These are phyloP conservation scores for Isatis tinctoria DNA, from an alignment of 345 rosid genomes.

Conservation along the genomic window DNA sequence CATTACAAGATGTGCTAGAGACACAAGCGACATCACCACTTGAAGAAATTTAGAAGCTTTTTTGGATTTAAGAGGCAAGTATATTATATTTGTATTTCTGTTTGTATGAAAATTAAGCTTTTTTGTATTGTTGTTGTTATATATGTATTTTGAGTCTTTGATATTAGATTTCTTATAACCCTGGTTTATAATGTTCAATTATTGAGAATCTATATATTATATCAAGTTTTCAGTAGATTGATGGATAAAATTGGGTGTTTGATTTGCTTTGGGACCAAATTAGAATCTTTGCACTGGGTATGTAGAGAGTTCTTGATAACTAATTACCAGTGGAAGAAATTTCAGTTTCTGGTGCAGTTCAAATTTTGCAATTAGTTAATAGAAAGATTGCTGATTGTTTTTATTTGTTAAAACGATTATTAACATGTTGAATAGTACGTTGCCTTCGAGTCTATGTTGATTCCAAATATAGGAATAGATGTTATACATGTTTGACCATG, in stretches of 20 bases:
- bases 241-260: background rate
- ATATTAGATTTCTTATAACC: background rate
- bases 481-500: background rate
- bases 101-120: background rate
- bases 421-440: background rate
- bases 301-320: background rate
- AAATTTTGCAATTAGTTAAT: background rate
- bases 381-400: too few relatives aligned
- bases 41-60: conserved; percentile 27
- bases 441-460: background rate
- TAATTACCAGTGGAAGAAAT: background rate
- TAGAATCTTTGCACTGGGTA: background rate
- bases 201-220: conserved; percentile 11
- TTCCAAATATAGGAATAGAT: background rate
- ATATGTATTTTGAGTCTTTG: background rate
- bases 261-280: background rate
- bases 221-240: background rate
- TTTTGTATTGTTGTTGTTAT: conserved; percentile 23
- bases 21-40: conserved; percentile 36
- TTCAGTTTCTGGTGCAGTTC: background rate
- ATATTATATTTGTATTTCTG: background rate
- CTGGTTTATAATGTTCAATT: background rate
- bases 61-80: conserved; percentile 9
- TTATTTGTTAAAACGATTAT: background rate
- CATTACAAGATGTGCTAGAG: conserved; percentile 69